Evolutionary conservation across 345 rosid genomes (phyloP).

Genomic region (Physaria fendleri): DNA sequence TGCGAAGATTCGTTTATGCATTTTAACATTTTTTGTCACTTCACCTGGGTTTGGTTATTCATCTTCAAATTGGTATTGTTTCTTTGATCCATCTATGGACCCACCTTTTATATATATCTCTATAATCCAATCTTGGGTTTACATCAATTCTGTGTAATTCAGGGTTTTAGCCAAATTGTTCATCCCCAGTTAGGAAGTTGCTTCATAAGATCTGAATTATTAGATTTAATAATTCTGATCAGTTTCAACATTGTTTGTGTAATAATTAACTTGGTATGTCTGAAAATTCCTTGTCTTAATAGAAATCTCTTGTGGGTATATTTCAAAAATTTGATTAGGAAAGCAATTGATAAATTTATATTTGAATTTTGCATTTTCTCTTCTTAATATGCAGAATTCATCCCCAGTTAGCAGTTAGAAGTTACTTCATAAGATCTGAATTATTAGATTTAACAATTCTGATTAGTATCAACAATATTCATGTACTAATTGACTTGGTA

Average conservation of each 20-base stretch:
- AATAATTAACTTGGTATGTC: no score
- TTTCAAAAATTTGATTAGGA: no score
- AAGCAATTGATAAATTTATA: no score
- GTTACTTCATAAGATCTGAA: constrained; percentile 11
- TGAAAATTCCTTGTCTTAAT: no score
- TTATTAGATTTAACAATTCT: background rate
- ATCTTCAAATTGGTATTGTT: constrained; percentile 25
- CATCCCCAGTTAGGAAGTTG: background rate
- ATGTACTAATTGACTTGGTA: no score
- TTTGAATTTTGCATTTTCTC: no score
- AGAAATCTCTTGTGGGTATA: no score
- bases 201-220: constrained; percentile 5
- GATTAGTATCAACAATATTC: background rate
- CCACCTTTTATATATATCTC: constrained; percentile 5
- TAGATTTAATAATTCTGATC: background rate
- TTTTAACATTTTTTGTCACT: constrained; percentile 25
- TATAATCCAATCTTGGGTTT: constrained; percentile 6
- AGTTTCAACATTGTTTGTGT: background rate
- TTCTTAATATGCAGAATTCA: no score
- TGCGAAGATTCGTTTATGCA: constrained; percentile 10
- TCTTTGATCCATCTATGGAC: constrained; percentile 29
- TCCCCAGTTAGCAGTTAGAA: background rate
- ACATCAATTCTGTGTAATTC: no score
- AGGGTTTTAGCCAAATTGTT: constrained; percentile 17
- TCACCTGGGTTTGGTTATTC: constrained; percentile 31